These are phyloP conservation scores for Carex littledalei DNA, from an alignment of 176 grass and related monocot species.

Conservation along the genomic window DNA sequence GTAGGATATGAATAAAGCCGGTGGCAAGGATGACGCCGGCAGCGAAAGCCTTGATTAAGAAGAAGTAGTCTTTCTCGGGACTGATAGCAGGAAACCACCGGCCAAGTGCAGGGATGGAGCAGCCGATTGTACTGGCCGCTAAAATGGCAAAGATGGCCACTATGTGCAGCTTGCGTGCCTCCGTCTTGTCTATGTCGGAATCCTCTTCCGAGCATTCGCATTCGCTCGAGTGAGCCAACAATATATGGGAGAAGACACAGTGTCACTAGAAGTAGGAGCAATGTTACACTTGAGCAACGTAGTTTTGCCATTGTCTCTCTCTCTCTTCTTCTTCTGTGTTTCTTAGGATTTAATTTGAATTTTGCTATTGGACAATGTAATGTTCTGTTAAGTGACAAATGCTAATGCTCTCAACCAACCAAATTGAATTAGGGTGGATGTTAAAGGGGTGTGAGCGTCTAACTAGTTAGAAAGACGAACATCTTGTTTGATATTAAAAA, in stretches of 20 bases:
- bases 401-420: background rate
- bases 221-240: background rate
- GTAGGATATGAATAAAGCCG: conserved; percentile 66
- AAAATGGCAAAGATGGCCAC: conserved; percentile 67
- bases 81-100: conserved; percentile 30
- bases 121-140: conserved; percentile 31
- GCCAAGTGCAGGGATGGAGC: conserved; percentile 36
- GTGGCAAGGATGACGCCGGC: conserved; percentile 79
- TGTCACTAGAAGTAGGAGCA: background rate
- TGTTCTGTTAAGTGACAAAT: too few relatives aligned
- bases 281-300: background rate
- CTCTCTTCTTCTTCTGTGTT: background rate
- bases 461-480: too few relatives aligned
- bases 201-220: conserved; percentile 30
- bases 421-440: background rate
- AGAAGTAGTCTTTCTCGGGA: conserved; percentile 42
- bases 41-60: conserved; percentile 72
- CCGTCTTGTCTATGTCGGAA: conserved; percentile 25
- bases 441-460: too few relatives aligned
- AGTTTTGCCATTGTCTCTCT: background rate
- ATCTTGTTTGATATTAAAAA: too few relatives aligned
- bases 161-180: conserved; percentile 41
- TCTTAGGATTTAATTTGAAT: too few relatives aligned
- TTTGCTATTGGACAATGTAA: too few relatives aligned
- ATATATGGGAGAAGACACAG: conserved; percentile 19